Percentiles rank a stretch among this genome's conserved stretches.
Evolutionary conservation across 2,329 filamentous ascomycete genomes (phyloP).

Genomic region (Scedosporium apiospermum): DNA sequence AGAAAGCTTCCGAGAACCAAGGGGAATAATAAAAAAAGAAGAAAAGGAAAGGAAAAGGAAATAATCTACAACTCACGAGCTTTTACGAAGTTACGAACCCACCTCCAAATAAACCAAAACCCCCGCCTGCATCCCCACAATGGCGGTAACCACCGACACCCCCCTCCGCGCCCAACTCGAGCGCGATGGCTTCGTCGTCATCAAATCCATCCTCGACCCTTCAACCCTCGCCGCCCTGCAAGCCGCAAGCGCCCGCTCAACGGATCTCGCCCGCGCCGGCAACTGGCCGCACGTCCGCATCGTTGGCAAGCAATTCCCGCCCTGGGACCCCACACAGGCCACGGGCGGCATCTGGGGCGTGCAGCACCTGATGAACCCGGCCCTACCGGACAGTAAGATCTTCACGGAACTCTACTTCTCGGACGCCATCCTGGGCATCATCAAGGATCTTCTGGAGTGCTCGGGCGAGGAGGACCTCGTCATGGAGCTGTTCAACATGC

Average conservation of each 20-base stretch:
- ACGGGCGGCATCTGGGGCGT: conserved; percentile 74
- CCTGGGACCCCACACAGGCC: conserved; percentile 52
- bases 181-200: conserved; percentile 65
- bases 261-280: conserved; percentile 54
- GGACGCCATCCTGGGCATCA: conserved; percentile 49
- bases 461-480: conserved; percentile 53
- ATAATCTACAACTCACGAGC: background rate
- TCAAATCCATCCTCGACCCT: conserved; percentile 53
- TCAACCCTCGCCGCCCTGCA: conserved; percentile 50
- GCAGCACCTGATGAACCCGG: conserved; percentile 73
- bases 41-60: too few species aligned
- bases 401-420: conserved; percentile 70
- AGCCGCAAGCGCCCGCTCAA: conserved; percentile 46
- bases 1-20: too few species aligned
- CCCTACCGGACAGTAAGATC: conserved; percentile 47
- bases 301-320: conserved; percentile 83
- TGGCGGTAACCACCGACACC: background rate
- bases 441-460: conserved; percentile 51
- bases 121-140: background rate
- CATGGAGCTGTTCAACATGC: conserved; percentile 82
- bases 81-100: background rate
- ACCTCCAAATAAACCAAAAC: background rate
- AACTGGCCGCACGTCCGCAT: conserved; percentile 76
- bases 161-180: conserved; percentile 40
- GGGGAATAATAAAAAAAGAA: too few species aligned